A percentile compares a stretch with the other conserved stretches of the same genome.
These are phyloP conservation scores for Thelonectria olida DNA, from an alignment of 2,329 filamentous ascomycete genomes.

Conservation along the genomic window DNA sequence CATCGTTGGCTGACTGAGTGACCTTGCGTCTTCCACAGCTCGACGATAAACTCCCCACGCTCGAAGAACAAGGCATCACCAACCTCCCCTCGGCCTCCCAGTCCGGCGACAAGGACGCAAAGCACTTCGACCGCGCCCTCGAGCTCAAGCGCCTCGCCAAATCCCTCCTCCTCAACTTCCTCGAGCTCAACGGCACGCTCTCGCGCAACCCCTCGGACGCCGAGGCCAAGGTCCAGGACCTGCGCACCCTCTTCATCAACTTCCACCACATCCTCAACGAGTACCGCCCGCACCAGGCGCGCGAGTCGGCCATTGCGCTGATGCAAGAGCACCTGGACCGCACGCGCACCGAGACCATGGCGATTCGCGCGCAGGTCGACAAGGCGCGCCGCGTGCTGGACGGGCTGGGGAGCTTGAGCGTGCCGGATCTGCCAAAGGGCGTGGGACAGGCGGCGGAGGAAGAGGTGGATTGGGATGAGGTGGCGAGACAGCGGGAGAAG, in stretches of 20 bases:
- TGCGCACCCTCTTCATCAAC: constrained; percentile 87
- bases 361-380: constrained; percentile 72
- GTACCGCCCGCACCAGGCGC: constrained; percentile 91
- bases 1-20: too few species aligned
- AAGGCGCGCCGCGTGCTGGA: constrained; percentile 79
- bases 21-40: constrained; percentile 49
- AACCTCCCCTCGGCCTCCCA: constrained; percentile 64
- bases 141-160: constrained; percentile 83
- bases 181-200: constrained; percentile 76
- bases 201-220: constrained; percentile 55
- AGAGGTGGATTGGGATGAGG: constrained; percentile 28
- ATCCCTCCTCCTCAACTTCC: constrained; percentile 86
- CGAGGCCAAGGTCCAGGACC: constrained; percentile 76
- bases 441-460: constrained; percentile 26
- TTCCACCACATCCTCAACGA: constrained; percentile 94
- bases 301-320: constrained; percentile 85
- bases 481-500: constrained; percentile 38
- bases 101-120: constrained; percentile 57
- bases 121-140: constrained; percentile 70
- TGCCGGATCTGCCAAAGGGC: constrained; percentile 36
- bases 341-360: constrained; percentile 77
- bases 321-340: constrained; percentile 86
- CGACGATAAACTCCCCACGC: constrained; percentile 69
- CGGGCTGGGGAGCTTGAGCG: constrained; percentile 67
- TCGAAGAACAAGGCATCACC: constrained; percentile 75